Base-by-base conservation (phyloP, 805 yeast genomes). In the Lachancea meyersii region DNA sequence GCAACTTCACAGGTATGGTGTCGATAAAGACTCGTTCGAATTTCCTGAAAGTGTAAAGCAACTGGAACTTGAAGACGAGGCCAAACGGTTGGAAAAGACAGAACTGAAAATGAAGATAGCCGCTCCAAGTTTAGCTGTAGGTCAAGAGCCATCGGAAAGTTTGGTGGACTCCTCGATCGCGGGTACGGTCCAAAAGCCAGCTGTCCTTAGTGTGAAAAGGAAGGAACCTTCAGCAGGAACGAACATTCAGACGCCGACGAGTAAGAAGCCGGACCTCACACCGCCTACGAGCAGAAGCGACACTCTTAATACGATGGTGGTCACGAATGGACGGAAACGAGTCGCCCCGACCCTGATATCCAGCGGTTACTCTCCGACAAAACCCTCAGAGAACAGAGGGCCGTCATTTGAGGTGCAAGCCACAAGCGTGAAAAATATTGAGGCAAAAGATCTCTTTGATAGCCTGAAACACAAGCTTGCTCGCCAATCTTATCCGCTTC, bases 1-100 rank as follows among this genome's bases (percentile, higher is more conserved):
- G 32, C 83, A 86, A 45, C 70, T 91, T 44, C 80, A 83, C 51
- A 73, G 87, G 51, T 91, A 84, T 58, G 97, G 98, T 48, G 88
- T 85, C 2, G 95, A 86, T 48, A 75, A 88, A 44, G 96, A 89
- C 50, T 76, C 85, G 7, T 70, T 83, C 67, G 81, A 82, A 17
- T 84, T 87, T 53, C 95, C 96, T 0, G 97, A 91, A 56, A 82
- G 93, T 61, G 75, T 82, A 1, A 82, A 78, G 41, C 97, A 89
- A 61, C 68, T 91, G 43, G 59, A 67, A 4, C 65, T 91, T 18
- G 96, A 88, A 51, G 86, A 81, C 30, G 70, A 70, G 47, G 79
- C 86, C 1, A 67, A 63, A 7, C 63, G 60, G 26, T 55, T 58
- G 32, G 64, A 64, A 33, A 57, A 60, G 4, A 18, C 11, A 16